Percentiles rank a stretch among this genome's conserved stretches.
These are phyloP conservation scores for Sonneratia alba DNA, from an alignment of 345 rosid genomes.

Conservation along the genomic window DNA sequence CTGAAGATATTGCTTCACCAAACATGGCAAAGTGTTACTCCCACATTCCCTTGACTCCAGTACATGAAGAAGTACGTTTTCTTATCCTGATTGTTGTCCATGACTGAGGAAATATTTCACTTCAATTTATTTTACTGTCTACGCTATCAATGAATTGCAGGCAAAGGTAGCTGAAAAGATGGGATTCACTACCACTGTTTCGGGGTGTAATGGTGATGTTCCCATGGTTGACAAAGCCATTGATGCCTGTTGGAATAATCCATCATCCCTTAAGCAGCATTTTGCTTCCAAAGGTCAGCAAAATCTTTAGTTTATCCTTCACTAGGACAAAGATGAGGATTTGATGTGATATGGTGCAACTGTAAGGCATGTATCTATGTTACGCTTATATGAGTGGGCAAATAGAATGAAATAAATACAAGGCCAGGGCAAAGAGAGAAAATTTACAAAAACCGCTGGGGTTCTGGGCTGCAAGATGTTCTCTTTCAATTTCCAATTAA, in stretches of 20 bases:
- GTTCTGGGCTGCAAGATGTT: background rate
- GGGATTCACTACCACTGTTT: conserved; percentile 43
- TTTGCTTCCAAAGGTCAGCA: conserved; percentile 50
- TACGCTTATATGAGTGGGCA: background rate
- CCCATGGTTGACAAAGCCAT: conserved; percentile 98
- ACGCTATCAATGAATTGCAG: conserved; percentile 24
- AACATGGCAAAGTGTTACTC: conserved; percentile 69
- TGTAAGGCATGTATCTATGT: background rate
- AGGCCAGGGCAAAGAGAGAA: too few relatives aligned
- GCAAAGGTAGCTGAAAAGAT: conserved; percentile 58
- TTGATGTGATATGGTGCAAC: background rate
- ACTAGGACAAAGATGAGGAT: background rate
- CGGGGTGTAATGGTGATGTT: conserved; percentile 85
- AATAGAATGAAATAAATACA: background rate
- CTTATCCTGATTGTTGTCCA: background rate
- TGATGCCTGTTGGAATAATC: conserved; percentile 76
- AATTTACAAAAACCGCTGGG: too few relatives aligned
- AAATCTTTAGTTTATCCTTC: background rate
- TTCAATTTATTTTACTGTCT: background rate
- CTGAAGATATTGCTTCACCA: conserved; percentile 84
- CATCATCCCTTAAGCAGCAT: conserved; percentile 32
- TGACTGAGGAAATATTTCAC: background rate
- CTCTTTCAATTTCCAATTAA: background rate
- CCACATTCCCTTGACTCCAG: conserved; percentile 79
- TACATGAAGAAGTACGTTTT: conserved; percentile 79